Conservation (phyloP, 805 yeast genomes). For the Lipomyces orientalis region DNA sequence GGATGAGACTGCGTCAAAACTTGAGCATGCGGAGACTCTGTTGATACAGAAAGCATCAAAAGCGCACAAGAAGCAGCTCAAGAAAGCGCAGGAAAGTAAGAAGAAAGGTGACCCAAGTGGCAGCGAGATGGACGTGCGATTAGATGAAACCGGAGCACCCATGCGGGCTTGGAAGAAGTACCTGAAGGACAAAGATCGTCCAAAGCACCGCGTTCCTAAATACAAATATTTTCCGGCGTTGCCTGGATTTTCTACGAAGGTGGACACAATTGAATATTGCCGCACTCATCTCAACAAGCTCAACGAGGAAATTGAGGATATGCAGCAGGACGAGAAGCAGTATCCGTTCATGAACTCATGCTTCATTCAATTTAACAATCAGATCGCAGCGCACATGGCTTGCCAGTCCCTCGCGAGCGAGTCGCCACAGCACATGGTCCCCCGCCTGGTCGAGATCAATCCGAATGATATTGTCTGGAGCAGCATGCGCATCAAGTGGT, state of each 20-base stretch:
- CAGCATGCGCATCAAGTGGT: constrained; percentile 54
- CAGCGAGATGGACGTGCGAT: constrained; percentile 8
- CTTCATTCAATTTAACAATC: constrained; percentile 66
- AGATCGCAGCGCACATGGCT: constrained; percentile 65
- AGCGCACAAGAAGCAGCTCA: constrained; percentile 30
- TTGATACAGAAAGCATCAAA: constrained; percentile 45
- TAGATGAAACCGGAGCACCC: constrained; percentile 16
- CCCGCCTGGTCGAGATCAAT: constrained; percentile 54
- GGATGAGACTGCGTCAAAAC: constrained; percentile 40
- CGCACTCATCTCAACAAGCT: constrained; percentile 68
- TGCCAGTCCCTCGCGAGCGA: constrained; percentile 55
- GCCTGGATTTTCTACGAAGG: constrained; percentile 69
- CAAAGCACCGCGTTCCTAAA: constrained; percentile 62
- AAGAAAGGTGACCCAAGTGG: constrained; percentile 11
- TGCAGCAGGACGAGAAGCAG: constrained; percentile 64
- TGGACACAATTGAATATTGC: constrained; percentile 79
- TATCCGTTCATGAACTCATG: constrained; percentile 74
- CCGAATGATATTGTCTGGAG: constrained; percentile 77
- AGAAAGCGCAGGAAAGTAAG: not conserved
- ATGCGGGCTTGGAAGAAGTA: constrained; percentile 49
- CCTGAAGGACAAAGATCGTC: constrained; percentile 67
- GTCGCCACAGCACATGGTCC: constrained; percentile 52
- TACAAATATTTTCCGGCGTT: constrained; percentile 39
- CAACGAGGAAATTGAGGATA: constrained; percentile 65
- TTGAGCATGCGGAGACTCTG: constrained; percentile 52